phyloP scores from a whole-genome alignment of 2,329 filamentous ascomycete genomes.

The Exophiala lecanii-corni region DNA sequence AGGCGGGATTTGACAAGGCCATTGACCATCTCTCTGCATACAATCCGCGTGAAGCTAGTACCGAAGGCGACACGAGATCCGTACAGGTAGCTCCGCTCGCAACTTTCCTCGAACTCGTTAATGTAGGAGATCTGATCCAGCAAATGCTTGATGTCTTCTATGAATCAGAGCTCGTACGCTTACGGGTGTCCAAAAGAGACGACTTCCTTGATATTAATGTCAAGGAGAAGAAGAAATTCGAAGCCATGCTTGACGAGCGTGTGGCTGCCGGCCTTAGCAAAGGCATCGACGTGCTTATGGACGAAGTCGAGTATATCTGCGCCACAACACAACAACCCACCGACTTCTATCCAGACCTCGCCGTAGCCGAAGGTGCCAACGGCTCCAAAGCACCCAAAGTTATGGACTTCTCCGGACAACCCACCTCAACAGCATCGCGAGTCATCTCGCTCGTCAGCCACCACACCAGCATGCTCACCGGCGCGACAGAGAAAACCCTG shows the following conservation, averaged over 20 bases:
- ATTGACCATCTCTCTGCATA: conserved; percentile 87
- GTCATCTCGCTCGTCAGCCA: conserved; percentile 81
- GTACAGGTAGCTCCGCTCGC: conserved; percentile 74
- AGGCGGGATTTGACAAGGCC: conserved; percentile 88
- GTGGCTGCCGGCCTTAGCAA: conserved; percentile 95
- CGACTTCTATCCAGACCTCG: conserved; percentile 76
- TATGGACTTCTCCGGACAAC: conserved; percentile 44
- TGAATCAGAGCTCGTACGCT: conserved; percentile 81
- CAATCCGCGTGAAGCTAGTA: conserved; percentile 71
- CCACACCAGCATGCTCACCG: conserved; percentile 88
- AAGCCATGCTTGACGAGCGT: conserved; percentile 96
- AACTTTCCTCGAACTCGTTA: conserved; percentile 94
- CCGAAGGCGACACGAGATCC: conserved; percentile 64
- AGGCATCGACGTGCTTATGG: conserved; percentile 96
- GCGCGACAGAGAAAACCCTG: conserved; percentile 95
- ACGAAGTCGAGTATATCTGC: conserved; percentile 93
- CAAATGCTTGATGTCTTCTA: conserved; percentile 99
- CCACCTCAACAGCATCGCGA: conserved; percentile 71
- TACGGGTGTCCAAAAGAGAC: conserved; percentile 81
- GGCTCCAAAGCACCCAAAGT: conserved; percentile 10
- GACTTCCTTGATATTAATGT: conserved; percentile 90
- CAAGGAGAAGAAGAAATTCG: conserved; percentile 95
- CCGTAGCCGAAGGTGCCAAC: conserved; percentile 1
- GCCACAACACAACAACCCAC: conserved; percentile 79
- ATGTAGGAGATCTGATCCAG: conserved; percentile 94